Conservation (phyloP, 2,329 filamentous ascomycete species). For the Paracamarosporium sp. region DNA sequence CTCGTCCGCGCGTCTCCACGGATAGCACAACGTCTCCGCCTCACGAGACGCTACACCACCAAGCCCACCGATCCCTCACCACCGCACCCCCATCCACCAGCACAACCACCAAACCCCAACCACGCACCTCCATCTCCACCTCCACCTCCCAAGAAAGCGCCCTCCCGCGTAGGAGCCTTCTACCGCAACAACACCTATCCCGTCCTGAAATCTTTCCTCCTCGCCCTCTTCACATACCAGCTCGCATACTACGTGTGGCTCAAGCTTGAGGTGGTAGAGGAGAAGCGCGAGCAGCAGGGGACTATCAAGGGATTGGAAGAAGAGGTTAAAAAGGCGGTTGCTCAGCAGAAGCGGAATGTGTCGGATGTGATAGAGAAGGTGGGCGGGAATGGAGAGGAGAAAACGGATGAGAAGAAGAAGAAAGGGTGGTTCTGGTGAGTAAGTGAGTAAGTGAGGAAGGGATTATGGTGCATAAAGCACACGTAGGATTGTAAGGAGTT, state of each 20-base stretch:
- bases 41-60: not conserved
- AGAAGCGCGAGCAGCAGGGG: constrained; percentile 59
- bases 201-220: constrained; percentile 74
- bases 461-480: too few relatives aligned
- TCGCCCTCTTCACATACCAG: constrained; percentile 81
- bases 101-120: constrained; percentile 22
- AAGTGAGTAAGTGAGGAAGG: not conserved
- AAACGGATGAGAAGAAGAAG: constrained; percentile 12
- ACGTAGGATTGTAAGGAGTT: not conserved
- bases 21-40: not conserved
- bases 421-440: constrained; percentile 1
- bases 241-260: constrained; percentile 76
- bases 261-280: constrained; percentile 76
- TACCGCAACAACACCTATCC: constrained; percentile 78
- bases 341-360: constrained; percentile 18
- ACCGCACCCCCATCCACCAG: constrained; percentile 14
- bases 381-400: constrained; percentile 13
- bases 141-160: constrained; percentile 15
- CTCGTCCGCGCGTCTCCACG: not conserved
- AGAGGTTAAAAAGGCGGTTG: constrained; percentile 30
- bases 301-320: constrained; percentile 29
- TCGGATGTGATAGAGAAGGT: constrained; percentile 14
- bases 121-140: constrained; percentile 1
- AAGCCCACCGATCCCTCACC: constrained; percentile 8
- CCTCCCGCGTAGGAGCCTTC: constrained; percentile 61